phyloP scores from a whole-genome alignment of 192 early-diverging fungal species.

The Backusella macrospora region DNA sequence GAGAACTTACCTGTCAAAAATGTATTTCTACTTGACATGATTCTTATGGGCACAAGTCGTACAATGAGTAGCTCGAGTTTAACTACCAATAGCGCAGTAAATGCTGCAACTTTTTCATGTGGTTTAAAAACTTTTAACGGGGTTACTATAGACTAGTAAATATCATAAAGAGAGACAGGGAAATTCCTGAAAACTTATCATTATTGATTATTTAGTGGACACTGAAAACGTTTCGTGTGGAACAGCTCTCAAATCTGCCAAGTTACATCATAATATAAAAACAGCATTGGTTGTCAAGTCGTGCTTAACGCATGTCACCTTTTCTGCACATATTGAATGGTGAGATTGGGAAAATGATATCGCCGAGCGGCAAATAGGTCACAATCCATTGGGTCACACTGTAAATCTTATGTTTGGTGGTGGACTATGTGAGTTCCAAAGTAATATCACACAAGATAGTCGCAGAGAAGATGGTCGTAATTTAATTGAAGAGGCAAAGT shows the following conservation, averaged over 20 bases:
- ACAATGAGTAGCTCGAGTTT: constrained; percentile 80
- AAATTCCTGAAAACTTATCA: neutral
- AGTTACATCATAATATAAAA: constrained; percentile 65
- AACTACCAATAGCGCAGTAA: constrained; percentile 95
- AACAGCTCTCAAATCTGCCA: constrained; percentile 93
- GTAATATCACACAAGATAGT: constrained; percentile 58
- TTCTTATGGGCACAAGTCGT: constrained; percentile 83
- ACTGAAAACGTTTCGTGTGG: constrained; percentile 76
- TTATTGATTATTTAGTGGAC: constrained; percentile 49
- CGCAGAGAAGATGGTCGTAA: constrained; percentile 81
- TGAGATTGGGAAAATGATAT: constrained; percentile 86
- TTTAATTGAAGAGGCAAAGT: constrained; percentile 57
- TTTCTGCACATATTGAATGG: constrained; percentile 78
- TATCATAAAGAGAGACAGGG: neutral
- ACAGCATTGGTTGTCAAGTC: constrained; percentile 96
- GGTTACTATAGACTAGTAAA: constrained; percentile 74
- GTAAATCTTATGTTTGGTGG: constrained; percentile 93
- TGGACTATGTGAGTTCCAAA: constrained; percentile 86
- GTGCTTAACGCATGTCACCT: constrained; percentile 93
- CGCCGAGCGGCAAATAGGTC: constrained; percentile 88
- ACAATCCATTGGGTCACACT: constrained; percentile 80
- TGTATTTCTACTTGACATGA: constrained; percentile 64
- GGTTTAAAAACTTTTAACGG: constrained; percentile 91
- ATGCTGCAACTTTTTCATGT: constrained; percentile 95
- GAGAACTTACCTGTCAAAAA: constrained; percentile 52